Evolutionary conservation across 2,329 filamentous ascomycete genomes (phyloP), one percentile per base, ranked within the genome.

Genomic region (Botrytis paeoniae): DNA sequence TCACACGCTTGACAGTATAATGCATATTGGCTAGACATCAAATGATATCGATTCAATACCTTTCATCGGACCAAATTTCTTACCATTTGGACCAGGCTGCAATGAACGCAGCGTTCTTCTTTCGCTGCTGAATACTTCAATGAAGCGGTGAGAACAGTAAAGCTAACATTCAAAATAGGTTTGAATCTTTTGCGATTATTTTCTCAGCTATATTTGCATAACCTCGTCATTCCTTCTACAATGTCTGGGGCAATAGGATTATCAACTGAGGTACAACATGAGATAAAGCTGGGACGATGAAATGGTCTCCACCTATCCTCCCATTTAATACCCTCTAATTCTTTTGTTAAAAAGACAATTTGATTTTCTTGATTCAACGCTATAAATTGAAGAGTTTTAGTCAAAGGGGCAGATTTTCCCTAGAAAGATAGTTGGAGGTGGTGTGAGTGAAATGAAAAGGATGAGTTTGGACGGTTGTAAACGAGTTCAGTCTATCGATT

Each of bases 311-410:
- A n/a, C 25, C 0, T n/a, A 4, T 18, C 12, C 25, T 54, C 5
- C 12, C 10, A 12, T n/a, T 16, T 54, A 5, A 54, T 54, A 7
- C 25, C 10, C 7, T 54, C 16, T 12, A 6, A 54, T 7, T n/a
- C 4, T 8, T n/a, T 16, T 16, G 4, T 14, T 2, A 10, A 25
- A n/a, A n/a, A n/a, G 6, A 54, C 10, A 0, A 54, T 16, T n/a
- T 5, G 0, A 5, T 16, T n/a, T n/a, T 54, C n/a, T 3, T n/a
- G 12, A n/a, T n/a, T n/a, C 25, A n/a, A 7, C 4, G 48, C 12
- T n/a, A n/a, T n/a, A 5, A 10, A n/a, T 54, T 4, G 3, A n/a
- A n/a, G 0, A 16, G 25, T 10, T 0, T 16, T 16, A 54, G 25
- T n/a, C 6, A 16, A n/a, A 54, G 5, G 4, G 12, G 5, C 2